Base-by-base conservation (phyloP, 306 rosid genomes). In the Acacia confusa region DNA sequence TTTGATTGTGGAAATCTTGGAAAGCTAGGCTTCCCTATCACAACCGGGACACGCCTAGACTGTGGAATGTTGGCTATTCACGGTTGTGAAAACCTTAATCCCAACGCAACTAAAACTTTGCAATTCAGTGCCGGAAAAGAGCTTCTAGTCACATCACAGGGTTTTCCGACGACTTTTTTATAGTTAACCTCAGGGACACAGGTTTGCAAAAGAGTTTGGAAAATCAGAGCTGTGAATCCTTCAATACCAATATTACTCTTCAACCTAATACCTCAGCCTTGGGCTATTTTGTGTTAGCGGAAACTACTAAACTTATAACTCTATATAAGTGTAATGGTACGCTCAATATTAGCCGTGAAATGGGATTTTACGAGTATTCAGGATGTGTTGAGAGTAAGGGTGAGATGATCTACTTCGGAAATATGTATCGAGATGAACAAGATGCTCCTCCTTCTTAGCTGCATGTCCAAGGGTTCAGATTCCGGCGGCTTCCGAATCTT, bases 1-100 rank as follows among this genome's bases (percentile, higher is more conserved):
- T 85, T 86, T 64, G 19, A 47, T 25, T 89, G 90, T 22, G 90
- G 82, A 82, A 47, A 43, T 11, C 27, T 83, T 0, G 85, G 84
- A 1, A 0, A 0, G 0, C 2, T 86, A 38, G 0, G 1, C 1
- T 80, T 47, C 50, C 92, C 92, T 28, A 75, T 84, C 3, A 77
- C 64, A 45, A 82, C 19, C 2, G 1, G 2, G 20, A 48, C 13
- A 13, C 10, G 12, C 47, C 44, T 3, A 16, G 12, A 79, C 0
- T 83, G 91, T 76, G 91, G 91, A 16, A 22, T 53, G 28, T 44
- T 71, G n/a, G 27, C 70, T 13, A 77, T 84, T 60, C 40, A 74
- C 4, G 63, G 72, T 19, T 86, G 89, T 50, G 63, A 81, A 28
- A 57, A 75, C 27, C 5, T 0, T 8, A 75, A 76, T 66, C 57